Evolutionary conservation across 2,329 filamentous ascomycete genomes (phyloP), one percentile per base, ranked within the genome.

Genomic region (Trichoderma sp.): DNA sequence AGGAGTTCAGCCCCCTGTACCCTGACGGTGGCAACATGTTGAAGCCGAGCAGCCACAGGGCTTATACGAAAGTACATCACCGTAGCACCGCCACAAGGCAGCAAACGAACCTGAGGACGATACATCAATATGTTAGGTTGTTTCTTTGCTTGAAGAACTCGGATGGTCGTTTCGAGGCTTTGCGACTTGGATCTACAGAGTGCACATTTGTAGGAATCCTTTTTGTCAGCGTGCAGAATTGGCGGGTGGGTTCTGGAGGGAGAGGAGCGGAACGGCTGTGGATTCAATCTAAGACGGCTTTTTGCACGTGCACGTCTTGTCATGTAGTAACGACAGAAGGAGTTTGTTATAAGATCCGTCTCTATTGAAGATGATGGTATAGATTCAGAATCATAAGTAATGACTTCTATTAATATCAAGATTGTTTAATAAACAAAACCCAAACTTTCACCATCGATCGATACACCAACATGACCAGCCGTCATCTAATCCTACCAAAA

Each of bases 11-110:
- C 10, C 58, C 58, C 58, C 58, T 13, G 45, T 52, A 35, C 29
- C 27, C 50, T 53, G 27, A 7, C 52, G 17, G 10, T 54, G 39
- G 19, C 39, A n/a, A n/a, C n/a, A n/a, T 45, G 8, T 34, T 9
- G n/a, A 45, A 22, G 59, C 35, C 35, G 25, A 45, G 32, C 56
- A 59, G 37, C 56, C 37, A 59, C 56, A 59, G 35, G 17, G 22
- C 19, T 19, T 42, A 2, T n/a, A 42, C n/a, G n/a, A n/a, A n/a
- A n/a, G n/a, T n/a, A n/a, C n/a, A n/a, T n/a, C n/a, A n/a, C 8
- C 3, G 10, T 13, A 35, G 59, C 59, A 63, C 59, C 59, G 45
- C 59, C 59, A 63, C 59, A 63, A 63, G 17, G 32, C 29, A n/a
- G 15, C 58, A 52, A 52, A 58, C 42, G 10, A 45, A 48, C 3